These are phyloP conservation scores for Diplocarpon rosae DNA, from an alignment of 2,329 filamentous ascomycete species.

Conservation along the genomic window DNA sequence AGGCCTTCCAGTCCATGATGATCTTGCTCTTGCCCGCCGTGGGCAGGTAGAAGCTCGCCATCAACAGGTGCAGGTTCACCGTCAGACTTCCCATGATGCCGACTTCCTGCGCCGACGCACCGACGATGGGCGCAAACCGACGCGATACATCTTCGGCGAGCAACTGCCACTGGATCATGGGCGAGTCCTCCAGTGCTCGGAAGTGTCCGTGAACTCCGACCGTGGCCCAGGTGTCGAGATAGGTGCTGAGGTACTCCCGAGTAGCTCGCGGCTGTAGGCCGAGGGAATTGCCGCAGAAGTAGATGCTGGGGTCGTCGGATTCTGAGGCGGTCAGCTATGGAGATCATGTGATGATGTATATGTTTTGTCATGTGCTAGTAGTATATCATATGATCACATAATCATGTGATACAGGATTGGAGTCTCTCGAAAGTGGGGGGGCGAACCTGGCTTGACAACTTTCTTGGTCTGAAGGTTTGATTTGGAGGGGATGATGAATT, in stretches of 20 bases:
- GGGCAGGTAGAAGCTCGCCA: conserved; percentile 60
- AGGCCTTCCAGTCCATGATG: conserved; percentile 69
- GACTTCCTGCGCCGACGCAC: conserved; percentile 61
- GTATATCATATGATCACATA: too few species aligned
- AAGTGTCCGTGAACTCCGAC: conserved; percentile 84
- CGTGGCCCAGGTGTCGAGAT: conserved; percentile 73
- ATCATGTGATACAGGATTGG: too few species aligned
- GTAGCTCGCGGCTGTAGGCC: conserved; percentile 69
- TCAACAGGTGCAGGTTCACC: conserved; percentile 55
- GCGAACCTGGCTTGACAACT: conserved; percentile 31
- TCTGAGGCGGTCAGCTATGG: conserved; percentile 7
- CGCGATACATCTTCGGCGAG: conserved; percentile 64
- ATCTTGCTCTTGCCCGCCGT: conserved; percentile 51
- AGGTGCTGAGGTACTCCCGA: conserved; percentile 53
- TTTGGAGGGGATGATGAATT: conserved; percentile 71
- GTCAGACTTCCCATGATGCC: conserved; percentile 84
- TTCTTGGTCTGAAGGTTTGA: conserved; percentile 56
- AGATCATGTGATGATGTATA: conserved; percentile 12
- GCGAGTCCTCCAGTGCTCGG: conserved; percentile 52
- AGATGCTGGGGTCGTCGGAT: conserved; percentile 45
- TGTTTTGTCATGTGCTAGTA: too few species aligned
- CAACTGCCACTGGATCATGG: conserved; percentile 63
- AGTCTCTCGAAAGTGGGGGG: neutral
- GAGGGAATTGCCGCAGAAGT: conserved; percentile 84
- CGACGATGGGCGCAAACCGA: conserved; percentile 63